Base-by-base conservation (phyloP, 305 asterid species). In the Plantago rigida region DNA sequence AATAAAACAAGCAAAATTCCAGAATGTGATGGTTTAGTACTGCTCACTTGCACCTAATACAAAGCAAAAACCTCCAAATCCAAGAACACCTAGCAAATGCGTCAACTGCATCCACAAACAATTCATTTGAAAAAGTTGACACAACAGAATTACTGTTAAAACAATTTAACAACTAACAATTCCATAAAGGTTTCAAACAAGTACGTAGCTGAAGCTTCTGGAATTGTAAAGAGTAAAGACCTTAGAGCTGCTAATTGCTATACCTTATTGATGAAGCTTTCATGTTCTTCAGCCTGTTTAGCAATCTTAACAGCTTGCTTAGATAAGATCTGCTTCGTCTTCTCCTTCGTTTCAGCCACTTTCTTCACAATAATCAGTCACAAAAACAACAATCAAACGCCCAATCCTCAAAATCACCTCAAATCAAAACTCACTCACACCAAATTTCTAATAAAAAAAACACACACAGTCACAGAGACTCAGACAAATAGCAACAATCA, bases 1-100 rank as follows among this genome's bases (percentile, higher is more conserved):
- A 44, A 28, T 31, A 47, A 71, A 66, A 53, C 9, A 8, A 17
- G 19, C 19, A 17, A 17, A 17, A 53, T 24, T 9, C 0, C 9
- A 5, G 9, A 26, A 15, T 3, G 8, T 53, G 42, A 11, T 22
- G 64, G 5, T 14, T 24, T 66, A 4, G 26, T 51, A 81, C 95
- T n/a, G n/a, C n/a, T 83, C 63, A 92, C 97, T 86, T 81, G 99
- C 95, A 53, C 99, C 99, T 83, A 86, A 78, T 62, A 89, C 71
- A 78, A 92, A 92, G 82, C 95, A 92, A 71, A 92, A 88, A 62
- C 87, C 87, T 67, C 95, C 99, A 63, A 92, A 92, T 26, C 94
- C 88, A 75, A 92, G 92, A 79, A 92, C 98, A 69, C 98, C 91
- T 47, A 88, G 60, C 74, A 92, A 77, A 77, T 92, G 88, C 5